Conservation (phyloP, 768 basidiomycete genomes). For the Rhodotorula graminis region DNA sequence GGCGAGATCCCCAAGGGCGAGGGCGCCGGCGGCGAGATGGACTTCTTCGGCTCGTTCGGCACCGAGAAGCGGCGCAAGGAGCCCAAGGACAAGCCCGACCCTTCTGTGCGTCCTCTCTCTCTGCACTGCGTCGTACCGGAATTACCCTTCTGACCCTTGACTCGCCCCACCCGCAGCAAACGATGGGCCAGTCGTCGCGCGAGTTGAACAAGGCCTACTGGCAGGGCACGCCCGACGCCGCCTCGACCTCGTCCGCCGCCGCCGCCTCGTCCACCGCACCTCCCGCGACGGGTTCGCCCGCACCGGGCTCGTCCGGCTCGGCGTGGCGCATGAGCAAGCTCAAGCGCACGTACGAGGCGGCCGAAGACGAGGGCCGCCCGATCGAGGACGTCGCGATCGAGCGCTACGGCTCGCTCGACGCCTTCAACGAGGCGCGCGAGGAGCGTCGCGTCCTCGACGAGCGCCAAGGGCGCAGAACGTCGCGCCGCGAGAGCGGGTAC, state of each 20-base stretch:
- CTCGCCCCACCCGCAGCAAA: slow-evolving; percentile 9
- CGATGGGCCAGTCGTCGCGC: slow-evolving; percentile 59
- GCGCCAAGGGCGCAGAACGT: slow-evolving; percentile 55
- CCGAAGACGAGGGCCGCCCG: slow-evolving; percentile 70
- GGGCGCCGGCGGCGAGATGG: slow-evolving; percentile 58
- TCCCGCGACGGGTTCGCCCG: slow-evolving; percentile 48
- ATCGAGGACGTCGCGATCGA: slow-evolving; percentile 79
- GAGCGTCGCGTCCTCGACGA: slow-evolving; percentile 82
- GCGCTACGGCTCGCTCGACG: slow-evolving; percentile 75
- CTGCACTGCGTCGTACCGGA: background rate
- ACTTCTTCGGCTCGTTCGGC: slow-evolving; percentile 86
- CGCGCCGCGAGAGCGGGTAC: slow-evolving; percentile 44
- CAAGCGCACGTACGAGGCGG: slow-evolving; percentile 78
- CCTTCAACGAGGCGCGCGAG: slow-evolving; percentile 82
- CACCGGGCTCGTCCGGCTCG: slow-evolving; percentile 85
- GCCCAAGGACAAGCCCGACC: slow-evolving; percentile 38
- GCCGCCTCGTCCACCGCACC: slow-evolving; percentile 36
- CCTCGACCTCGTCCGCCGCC: slow-evolving; percentile 32
- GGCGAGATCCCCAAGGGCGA: slow-evolving; percentile 36
- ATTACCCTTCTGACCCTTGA: slow-evolving; percentile 50
- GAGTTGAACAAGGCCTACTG: slow-evolving; percentile 49
- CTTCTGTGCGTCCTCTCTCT: slow-evolving; percentile 9
- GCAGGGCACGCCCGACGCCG: slow-evolving; percentile 49
- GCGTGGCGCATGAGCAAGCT: slow-evolving; percentile 99
- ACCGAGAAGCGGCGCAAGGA: slow-evolving; percentile 66